Conservation (phyloP, 2,329 filamentous ascomycete genomes). For the Xylariaceae sp. region DNA sequence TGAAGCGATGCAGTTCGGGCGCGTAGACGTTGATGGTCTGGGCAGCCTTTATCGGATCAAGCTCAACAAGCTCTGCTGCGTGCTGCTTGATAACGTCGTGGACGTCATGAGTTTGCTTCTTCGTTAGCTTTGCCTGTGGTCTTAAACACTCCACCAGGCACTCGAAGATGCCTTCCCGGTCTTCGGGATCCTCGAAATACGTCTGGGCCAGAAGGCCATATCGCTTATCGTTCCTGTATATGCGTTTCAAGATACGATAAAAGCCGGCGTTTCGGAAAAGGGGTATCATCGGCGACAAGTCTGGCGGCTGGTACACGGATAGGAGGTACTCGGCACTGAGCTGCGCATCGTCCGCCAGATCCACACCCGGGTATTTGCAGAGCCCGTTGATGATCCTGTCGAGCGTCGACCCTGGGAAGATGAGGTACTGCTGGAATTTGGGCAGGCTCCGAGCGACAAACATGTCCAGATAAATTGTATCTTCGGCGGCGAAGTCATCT, state of each 20-base stretch:
- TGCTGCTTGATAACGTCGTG: conserved; percentile 60
- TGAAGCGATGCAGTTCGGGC: conserved; percentile 58
- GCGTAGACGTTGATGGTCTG: conserved; percentile 57
- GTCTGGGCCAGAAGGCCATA: conserved; percentile 72
- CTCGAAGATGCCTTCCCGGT: conserved; percentile 69
- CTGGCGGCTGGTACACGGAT: conserved; percentile 86
- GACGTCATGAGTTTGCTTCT: conserved; percentile 69
- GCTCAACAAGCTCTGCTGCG: conserved; percentile 58
- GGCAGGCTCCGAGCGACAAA: conserved; percentile 93
- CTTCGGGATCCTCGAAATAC: conserved; percentile 80
- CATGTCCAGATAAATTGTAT: conserved; percentile 96
- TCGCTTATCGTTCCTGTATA: conserved; percentile 74
- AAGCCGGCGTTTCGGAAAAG: conserved; percentile 76
- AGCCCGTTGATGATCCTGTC: conserved; percentile 75
- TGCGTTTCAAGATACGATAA: conserved; percentile 84
- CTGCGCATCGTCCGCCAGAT: conserved; percentile 88
- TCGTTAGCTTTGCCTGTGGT: conserved; percentile 54
- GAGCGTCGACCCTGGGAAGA: conserved; percentile 80
- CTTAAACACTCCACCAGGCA: conserved; percentile 73
- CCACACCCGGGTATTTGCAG: conserved; percentile 74
- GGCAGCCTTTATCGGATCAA: conserved; percentile 62
- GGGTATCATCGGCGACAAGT: conserved; percentile 69
- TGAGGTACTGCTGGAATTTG: conserved; percentile 93
- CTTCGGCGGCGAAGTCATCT: conserved; percentile 66
- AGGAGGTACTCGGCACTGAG: conserved; percentile 94